Evolutionary conservation across 352 stramenopile species (phyloP).

Genomic region (Globisporangium camurandrum): DNA sequence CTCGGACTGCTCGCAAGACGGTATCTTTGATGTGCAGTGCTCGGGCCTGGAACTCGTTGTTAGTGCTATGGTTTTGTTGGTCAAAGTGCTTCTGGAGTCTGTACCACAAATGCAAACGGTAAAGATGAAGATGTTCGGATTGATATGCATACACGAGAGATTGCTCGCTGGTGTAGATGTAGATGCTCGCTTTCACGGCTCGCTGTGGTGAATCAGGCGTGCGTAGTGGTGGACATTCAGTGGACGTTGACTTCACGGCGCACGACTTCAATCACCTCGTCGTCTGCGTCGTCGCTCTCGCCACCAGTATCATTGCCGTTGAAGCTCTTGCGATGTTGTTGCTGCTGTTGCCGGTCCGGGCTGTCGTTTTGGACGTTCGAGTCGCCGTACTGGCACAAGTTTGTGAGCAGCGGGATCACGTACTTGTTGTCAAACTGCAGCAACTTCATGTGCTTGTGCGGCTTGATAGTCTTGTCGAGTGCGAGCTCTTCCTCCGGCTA

Average conservation of each 20-base stretch:
- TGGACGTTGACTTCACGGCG: conserved; percentile 51
- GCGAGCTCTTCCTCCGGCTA: conserved; percentile 66
- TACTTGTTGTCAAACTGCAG: conserved; percentile 87
- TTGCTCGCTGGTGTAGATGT: background rate
- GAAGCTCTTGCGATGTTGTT: conserved; percentile 36
- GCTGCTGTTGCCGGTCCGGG: conserved; percentile 16
- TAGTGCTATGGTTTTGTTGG: no score
- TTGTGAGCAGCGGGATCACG: conserved; percentile 72
- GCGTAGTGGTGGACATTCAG: no score
- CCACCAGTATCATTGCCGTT: conserved; percentile 21
- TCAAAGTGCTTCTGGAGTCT: no score
- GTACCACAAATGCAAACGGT: no score
- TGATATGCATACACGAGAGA: background rate
- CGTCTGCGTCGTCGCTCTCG: conserved; percentile 26
- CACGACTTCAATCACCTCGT: conserved; percentile 71
- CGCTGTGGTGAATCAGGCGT: no score
- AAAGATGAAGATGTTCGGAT: no score
- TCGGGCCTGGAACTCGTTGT: no score
- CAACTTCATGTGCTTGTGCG: conserved; percentile 72
- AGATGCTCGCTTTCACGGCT: background rate
- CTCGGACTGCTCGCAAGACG: no score
- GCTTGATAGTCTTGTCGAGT: conserved; percentile 72
- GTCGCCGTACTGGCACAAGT: conserved; percentile 48
- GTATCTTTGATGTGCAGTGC: no score
- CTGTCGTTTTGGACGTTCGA: conserved; percentile 21